Base-by-base conservation (phyloP, 2,329 filamentous ascomycete species). In the Aquanectria penicillioides region DNA sequence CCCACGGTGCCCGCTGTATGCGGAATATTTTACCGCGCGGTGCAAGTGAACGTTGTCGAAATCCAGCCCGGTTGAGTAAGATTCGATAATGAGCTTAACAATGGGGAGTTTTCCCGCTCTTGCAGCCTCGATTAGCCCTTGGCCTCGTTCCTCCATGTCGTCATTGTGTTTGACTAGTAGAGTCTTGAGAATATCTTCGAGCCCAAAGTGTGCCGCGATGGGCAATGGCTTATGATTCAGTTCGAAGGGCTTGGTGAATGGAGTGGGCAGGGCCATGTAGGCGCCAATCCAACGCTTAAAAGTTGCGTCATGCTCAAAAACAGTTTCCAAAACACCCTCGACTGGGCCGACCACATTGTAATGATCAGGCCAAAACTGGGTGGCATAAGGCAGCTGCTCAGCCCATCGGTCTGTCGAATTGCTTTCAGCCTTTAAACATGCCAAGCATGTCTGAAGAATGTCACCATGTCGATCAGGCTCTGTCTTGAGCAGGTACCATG, bases 181-280 rank as follows among this genome's bases (percentile, higher is more conserved):
- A 22, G 29, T 20, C 9, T 12, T 13, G 8, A 46, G 13, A 40
- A 46, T 18, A 11, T 40, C 29, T 13, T 37, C 34, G 1, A 52
- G 20, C 6, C 31, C 47, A 3, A 57, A 47, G 26, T 57, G 54
- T 4, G 54, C 54, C 15, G 54, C 54, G 9, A 52, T 25, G 8
- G 47, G 11, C 17, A 57, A 38, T 12, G 25, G 36, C 10, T 20
- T 13, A 4, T 2, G 36, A 15, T 11, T 7, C n/a, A 13, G n/a
- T 13, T 36, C 26, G 18, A 36, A 2, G 17, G 44, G 44, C 6
- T 34, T 36, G 5, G 17, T 20, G 7, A 4, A 34, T 9, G 25
- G 25, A 6, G 47, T 44, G n/a, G 40, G 48, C 7, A 47, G 29
- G 8, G 6, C 9, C 22, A 3, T 52, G n/a, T 57, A 57, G 6